These are phyloP conservation scores for Fraxinus albicans DNA, from an alignment of 305 asterid genomes.

Conservation along the genomic window DNA sequence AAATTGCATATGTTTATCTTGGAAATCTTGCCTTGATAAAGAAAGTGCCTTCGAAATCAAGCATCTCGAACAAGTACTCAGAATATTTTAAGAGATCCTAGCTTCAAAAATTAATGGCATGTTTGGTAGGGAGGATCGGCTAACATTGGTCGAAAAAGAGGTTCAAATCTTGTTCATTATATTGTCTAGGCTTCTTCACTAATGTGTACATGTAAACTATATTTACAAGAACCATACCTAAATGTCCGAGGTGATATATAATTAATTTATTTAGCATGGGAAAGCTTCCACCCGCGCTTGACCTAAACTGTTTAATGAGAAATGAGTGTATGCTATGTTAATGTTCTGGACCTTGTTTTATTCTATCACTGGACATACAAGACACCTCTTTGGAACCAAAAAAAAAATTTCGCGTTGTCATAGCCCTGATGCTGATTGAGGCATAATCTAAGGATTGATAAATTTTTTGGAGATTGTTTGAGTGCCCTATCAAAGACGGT, in stretches of 20 bases:
- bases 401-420: background rate
- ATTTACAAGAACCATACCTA: background rate
- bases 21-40: background rate
- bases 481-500: background rate
- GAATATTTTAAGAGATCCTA: background rate
- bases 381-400: background rate
- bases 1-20: background rate
- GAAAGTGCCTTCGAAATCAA: background rate
- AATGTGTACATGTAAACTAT: background rate
- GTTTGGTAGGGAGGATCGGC: background rate
- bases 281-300: background rate
- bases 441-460: background rate
- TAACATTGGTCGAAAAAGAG: background rate
- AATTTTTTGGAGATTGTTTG: background rate
- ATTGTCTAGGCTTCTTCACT: background rate
- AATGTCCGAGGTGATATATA: background rate
- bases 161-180: background rate
- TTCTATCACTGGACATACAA: background rate
- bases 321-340: background rate
- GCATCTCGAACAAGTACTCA: background rate
- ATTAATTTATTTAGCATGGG: background rate
- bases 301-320: background rate
- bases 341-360: background rate
- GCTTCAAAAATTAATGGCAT: background rate
- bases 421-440: background rate